Evolutionary conservation across 1,139 yeast genomes (phyloP).

Genomic region (Suhomyces yuchorum): DNA sequence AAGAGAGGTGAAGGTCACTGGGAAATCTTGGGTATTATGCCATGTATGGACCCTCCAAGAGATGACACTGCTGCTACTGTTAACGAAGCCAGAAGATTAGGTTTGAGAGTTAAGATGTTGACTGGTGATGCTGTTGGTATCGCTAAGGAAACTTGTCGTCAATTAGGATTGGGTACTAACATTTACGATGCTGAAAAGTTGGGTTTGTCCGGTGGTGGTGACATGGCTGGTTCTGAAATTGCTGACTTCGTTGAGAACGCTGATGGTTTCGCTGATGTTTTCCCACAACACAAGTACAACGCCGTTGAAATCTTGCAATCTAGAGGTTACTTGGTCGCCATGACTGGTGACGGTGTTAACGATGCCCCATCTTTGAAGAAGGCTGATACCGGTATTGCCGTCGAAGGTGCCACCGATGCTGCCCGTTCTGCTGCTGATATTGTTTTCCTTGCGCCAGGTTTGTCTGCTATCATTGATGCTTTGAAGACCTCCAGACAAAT

Average conservation of each 20-base stretch:
- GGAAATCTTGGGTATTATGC: slow-evolving; percentile 98
- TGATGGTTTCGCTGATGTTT: slow-evolving; percentile 96
- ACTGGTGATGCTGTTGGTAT: slow-evolving; percentile 99
- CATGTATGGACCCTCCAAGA: slow-evolving; percentile 99
- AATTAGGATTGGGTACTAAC: slow-evolving; percentile 95
- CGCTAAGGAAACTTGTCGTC: slow-evolving; percentile 98
- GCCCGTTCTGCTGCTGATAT: slow-evolving; percentile 97
- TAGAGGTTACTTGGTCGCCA: slow-evolving; percentile 94
- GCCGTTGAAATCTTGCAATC: slow-evolving; percentile 88
- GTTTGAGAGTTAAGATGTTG: slow-evolving; percentile 96
- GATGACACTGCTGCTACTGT: slow-evolving; percentile 97
- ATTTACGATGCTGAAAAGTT: slow-evolving; percentile 96
- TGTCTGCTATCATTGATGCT: slow-evolving; percentile 92
- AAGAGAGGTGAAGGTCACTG: slow-evolving; percentile 99
- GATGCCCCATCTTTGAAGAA: slow-evolving; percentile 96
- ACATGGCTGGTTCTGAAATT: slow-evolving; percentile 94
- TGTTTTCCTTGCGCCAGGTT: slow-evolving; percentile 95
- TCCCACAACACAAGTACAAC: slow-evolving; percentile 95
- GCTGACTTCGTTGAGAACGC: slow-evolving; percentile 96
- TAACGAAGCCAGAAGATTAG: slow-evolving; percentile 87
- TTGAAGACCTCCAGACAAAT: slow-evolving; percentile 92
- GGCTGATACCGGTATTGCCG: slow-evolving; percentile 97
- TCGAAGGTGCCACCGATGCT: slow-evolving; percentile 96
- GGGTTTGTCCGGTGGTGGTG: slow-evolving; percentile 96
- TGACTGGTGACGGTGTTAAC: slow-evolving; percentile 99